A percentile compares a stretch with the other conserved stretches of the same genome.
phyloP scores from a whole-genome alignment of 495 filamentous ascomycete genomes.

The Massariosphaeria phaeospora region DNA sequence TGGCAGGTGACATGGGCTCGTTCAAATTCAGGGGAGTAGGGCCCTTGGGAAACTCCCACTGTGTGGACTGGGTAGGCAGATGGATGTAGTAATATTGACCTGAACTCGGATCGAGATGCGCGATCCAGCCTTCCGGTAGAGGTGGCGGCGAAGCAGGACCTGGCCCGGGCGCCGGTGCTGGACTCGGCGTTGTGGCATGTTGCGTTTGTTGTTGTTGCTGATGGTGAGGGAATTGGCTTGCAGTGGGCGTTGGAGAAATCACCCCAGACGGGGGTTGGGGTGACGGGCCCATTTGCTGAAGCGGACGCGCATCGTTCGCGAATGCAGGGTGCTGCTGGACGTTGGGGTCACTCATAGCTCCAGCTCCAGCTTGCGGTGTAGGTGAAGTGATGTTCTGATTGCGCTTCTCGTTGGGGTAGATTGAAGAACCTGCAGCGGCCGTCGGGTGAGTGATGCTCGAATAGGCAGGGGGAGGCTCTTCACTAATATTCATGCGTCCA shows the following conservation, averaged over 20 bases:
- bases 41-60: constrained; percentile 97
- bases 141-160: constrained; percentile 81
- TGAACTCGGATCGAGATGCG: constrained; percentile 88
- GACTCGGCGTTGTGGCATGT: constrained; percentile 34
- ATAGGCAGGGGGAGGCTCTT: constrained; percentile 84
- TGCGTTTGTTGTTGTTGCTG: constrained; percentile 13
- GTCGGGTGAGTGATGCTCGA: constrained; percentile 60
- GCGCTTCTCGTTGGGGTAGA: constrained; percentile 75
- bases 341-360: constrained; percentile 37
- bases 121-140: constrained; percentile 96
- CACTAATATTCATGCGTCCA: constrained; percentile 78
- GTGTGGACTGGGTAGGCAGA: constrained; percentile 88
- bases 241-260: constrained; percentile 16
- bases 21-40: constrained; percentile 79
- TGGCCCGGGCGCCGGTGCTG: constrained; percentile 52
- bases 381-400: constrained; percentile 33
- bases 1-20: constrained; percentile 72
- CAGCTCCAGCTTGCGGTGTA: constrained; percentile 23
- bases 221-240: constrained; percentile 16
- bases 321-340: constrained; percentile 74
- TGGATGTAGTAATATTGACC: constrained; percentile 99
- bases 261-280: constrained; percentile 33
- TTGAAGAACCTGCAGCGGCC: constrained; percentile 38
- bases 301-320: constrained; percentile 64
- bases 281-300: constrained; percentile 34